A percentile compares a stretch with the other conserved stretches of the same genome.
These are phyloP conservation scores for Fusarium brevicatenulatum DNA, from an alignment of 2,329 filamentous ascomycete species.

Conservation along the genomic window DNA sequence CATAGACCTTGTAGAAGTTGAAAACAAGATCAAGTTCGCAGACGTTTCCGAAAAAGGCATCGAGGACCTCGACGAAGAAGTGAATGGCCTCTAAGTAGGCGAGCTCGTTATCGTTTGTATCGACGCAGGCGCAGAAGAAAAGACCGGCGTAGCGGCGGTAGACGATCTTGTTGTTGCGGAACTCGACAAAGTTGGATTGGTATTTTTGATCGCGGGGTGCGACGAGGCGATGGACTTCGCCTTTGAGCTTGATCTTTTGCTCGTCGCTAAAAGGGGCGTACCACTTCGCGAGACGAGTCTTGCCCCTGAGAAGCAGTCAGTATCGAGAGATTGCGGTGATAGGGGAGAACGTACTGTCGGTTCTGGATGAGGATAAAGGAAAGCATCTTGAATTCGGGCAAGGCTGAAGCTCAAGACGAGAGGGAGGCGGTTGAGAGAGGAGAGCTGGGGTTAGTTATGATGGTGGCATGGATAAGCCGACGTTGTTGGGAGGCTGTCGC, in stretches of 20 bases:
- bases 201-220: conserved; percentile 98
- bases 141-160: conserved; percentile 97
- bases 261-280: conserved; percentile 98
- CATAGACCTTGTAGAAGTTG: conserved; percentile 91
- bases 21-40: conserved; percentile 94
- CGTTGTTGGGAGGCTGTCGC: conserved; percentile 29
- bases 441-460: conserved; percentile 23
- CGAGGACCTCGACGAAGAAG: conserved; percentile 98
- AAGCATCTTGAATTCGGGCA: conserved; percentile 60
- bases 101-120: conserved; percentile 98
- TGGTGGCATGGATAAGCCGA: conserved; percentile 34
- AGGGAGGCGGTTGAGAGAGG: conserved; percentile 1
- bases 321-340: neutral
- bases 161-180: conserved; percentile 93
- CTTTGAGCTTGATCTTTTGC: conserved; percentile 98
- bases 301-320: conserved; percentile 72
- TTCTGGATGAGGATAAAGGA: conserved; percentile 94
- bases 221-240: conserved; percentile 97
- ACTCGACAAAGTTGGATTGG: conserved; percentile 99
- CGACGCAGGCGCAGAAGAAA: conserved; percentile 99
- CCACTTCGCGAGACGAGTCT: conserved; percentile 98
- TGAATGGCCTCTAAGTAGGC: conserved; percentile 97
- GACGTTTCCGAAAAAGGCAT: conserved; percentile 98
- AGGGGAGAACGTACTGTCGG: conserved; percentile 70
- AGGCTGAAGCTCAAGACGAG: conserved; percentile 2